A percentile compares a stretch with the other conserved stretches of the same genome.
phyloP scores from a whole-genome alignment of 1,284 basidiomycete genomes.

The Tilletia horrida region DNA sequence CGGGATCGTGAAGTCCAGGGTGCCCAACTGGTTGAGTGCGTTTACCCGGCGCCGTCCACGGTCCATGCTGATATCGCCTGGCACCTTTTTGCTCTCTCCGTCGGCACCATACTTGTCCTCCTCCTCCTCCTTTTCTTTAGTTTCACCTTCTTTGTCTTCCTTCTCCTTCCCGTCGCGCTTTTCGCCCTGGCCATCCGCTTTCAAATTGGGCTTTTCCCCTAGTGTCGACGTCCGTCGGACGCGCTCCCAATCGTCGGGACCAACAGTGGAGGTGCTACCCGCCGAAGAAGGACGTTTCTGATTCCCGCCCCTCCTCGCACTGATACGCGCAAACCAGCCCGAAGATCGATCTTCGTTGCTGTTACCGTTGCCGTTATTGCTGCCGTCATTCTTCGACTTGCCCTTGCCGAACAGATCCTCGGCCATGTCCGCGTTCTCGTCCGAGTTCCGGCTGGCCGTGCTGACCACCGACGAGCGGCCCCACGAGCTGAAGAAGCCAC shows the following conservation, averaged over 20 bases:
- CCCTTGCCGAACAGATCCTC: slow-evolving; percentile 23
- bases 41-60: slow-evolving; percentile 8
- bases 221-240: slow-evolving; percentile 20
- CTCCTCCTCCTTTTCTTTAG: slow-evolving; percentile 2
- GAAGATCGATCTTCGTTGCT: not conserved
- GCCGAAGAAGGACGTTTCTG: slow-evolving; percentile 23
- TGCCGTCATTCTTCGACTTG: slow-evolving; percentile 17
- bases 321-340: slow-evolving; percentile 1
- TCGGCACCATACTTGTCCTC: slow-evolving; percentile 23
- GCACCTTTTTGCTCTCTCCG: not conserved
- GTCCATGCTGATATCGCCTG: slow-evolving; percentile 6
- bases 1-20: slow-evolving; percentile 36
- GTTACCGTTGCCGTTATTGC: not conserved
- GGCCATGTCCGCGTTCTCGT: slow-evolving; percentile 27
- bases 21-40: slow-evolving; percentile 14
- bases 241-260: slow-evolving; percentile 27
- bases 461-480: slow-evolving; percentile 29
- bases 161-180: slow-evolving; percentile 28
- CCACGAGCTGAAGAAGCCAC: slow-evolving; percentile 29
- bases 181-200: too few relatives aligned
- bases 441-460: slow-evolving; percentile 23
- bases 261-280: slow-evolving; percentile 24
- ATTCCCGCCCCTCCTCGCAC: not conserved
- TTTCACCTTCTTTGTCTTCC: slow-evolving; percentile 14
- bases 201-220: slow-evolving; percentile 23